phyloP scores from a whole-genome alignment of 2,329 filamentous ascomycete species.

The Verticillium nubilum region DNA sequence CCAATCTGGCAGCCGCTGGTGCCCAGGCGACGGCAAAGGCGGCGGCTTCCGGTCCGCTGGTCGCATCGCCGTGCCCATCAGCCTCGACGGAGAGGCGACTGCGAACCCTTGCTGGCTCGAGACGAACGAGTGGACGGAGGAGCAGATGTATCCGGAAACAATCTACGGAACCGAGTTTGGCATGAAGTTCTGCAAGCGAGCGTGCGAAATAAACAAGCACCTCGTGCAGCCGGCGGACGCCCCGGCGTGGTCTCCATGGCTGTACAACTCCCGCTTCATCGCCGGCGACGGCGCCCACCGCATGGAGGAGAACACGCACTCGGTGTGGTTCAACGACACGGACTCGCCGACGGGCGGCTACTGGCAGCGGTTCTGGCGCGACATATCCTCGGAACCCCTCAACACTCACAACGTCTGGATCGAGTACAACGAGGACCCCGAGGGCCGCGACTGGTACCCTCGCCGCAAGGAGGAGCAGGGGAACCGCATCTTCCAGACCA shows the following conservation, averaged over 20 bases:
- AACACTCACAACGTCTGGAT: slow-evolving; percentile 17
- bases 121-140: slow-evolving; percentile 13
- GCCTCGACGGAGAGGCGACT: slow-evolving; percentile 8
- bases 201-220: slow-evolving; percentile 11
- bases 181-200: slow-evolving; percentile 13
- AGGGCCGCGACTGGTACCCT: slow-evolving; percentile 16
- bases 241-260: slow-evolving; percentile 15
- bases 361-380: slow-evolving; percentile 20
- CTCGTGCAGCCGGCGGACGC: slow-evolving; percentile 9
- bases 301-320: slow-evolving; percentile 18
- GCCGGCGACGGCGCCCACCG: slow-evolving; percentile 12
- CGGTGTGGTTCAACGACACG: slow-evolving; percentile 15
- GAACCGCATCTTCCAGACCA: slow-evolving; percentile 15
- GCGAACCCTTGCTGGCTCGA: slow-evolving; percentile 16
- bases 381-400: slow-evolving; percentile 13
- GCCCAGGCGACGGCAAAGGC: background rate
- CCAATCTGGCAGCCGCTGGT: slow-evolving; percentile 12
- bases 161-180: slow-evolving; percentile 16
- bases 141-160: slow-evolving; percentile 11
- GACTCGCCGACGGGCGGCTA: slow-evolving; percentile 13
- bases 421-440: slow-evolving; percentile 12
- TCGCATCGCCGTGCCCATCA: slow-evolving; percentile 11
- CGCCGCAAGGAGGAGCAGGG: slow-evolving; percentile 8
- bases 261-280: slow-evolving; percentile 13
- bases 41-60: slow-evolving; percentile 11